A percentile compares a stretch with the other conserved stretches of the same genome.
Conservation (phyloP, 2,329 filamentous ascomycete genomes). For the Achaetomium macrosporum region DNA sequence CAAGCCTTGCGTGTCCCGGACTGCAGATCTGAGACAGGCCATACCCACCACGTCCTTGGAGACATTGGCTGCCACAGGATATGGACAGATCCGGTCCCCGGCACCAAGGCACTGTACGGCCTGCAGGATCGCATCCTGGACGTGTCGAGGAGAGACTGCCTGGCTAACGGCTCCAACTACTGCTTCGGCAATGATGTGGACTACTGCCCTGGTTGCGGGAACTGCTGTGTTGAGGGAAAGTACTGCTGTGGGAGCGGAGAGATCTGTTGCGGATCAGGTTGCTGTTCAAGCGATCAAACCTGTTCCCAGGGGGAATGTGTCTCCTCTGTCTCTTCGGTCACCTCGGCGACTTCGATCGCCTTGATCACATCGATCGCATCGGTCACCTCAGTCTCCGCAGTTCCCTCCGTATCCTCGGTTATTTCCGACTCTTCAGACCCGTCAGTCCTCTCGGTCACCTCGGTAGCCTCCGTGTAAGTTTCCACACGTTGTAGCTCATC, state of each 20-base stretch:
- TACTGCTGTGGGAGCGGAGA: constrained; percentile 27
- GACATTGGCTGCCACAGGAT: not conserved
- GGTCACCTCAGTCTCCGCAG: too few relatives aligned
- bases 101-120: constrained; percentile 21
- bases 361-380: too few relatives aligned
- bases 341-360: too few relatives aligned
- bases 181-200: constrained; percentile 28
- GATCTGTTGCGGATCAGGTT: constrained; percentile 29
- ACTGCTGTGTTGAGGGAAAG: constrained; percentile 26
- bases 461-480: constrained; percentile 14
- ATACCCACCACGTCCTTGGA: not conserved
- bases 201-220: constrained; percentile 28
- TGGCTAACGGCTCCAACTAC: constrained; percentile 31
- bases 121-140: constrained; percentile 15
- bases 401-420: too few relatives aligned
- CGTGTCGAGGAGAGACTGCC: constrained; percentile 25
- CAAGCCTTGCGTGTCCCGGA: not conserved
- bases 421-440: too few relatives aligned
- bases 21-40: not conserved
- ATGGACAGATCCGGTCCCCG: constrained; percentile 18
- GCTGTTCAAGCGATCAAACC: constrained; percentile 28
- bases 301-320: constrained; percentile 28
- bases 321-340: not conserved
- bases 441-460: too few relatives aligned
- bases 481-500: not conserved